Base-by-base conservation (phyloP, 305 asterid species). In the Andrographis paniculata region DNA sequence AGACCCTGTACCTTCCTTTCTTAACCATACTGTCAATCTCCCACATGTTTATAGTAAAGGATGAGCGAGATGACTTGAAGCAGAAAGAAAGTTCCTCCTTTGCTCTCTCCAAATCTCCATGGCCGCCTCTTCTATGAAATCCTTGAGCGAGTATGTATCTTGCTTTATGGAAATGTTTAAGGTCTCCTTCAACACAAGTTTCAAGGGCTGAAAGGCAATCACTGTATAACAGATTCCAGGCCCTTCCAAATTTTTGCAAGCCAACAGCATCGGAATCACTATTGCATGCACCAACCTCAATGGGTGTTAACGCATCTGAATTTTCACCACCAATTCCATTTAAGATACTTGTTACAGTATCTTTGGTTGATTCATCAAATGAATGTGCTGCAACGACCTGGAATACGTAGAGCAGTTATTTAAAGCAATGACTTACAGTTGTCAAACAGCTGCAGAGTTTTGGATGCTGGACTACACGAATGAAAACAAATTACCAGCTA, bases 11-110 rank as follows among this genome's bases (percentile, higher is more conserved):
- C 99, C 95, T 87, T 74, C 95, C 99, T 66, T 81, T 87, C 74
- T 87, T 91, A 58, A 87, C 95, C 42, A 50, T 87, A 75, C 99
- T 84, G 73, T 92, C 95, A 69, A 92, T 92, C 82, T 92, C 99
- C 99, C 99, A 92, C 99, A 92, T 92, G 68, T 92, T 87, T 66
- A 92, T 68, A 41, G 96, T 87, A 69, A 92, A 92, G 39, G 94
- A 67, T 45, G 99, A 87, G 50, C 99, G 96, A 30, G 85, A 58
- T 22, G 99, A 87, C 79, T 81, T 92, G 57, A 92, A 92, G 80
- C 99, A 92, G 73, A 92, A 92, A 20, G 99, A 87, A 56, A 92
- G 94, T 63, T 92, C 95, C 73, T 92, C 99, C 62, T 75, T 92
- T 64, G 99, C 96, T 87, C 80, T 87, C 74, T 84, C 96, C 33